phyloP scores from a whole-genome alignment of 805 yeast genomes.

The Zygoascus bituminiphila region DNA sequence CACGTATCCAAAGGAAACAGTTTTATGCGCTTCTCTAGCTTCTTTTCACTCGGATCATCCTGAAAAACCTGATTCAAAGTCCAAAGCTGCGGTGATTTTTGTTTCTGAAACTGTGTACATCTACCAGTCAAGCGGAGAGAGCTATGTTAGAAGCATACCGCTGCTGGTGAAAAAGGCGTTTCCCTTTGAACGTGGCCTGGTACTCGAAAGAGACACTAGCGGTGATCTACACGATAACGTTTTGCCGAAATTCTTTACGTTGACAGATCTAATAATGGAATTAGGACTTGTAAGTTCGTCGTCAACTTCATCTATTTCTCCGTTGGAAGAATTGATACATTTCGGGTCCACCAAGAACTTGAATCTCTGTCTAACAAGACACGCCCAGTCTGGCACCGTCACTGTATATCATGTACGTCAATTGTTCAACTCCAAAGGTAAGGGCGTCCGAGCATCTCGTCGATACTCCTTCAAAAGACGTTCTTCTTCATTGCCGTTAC shows the following conservation, averaged over 20 bases:
- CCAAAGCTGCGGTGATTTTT: slow-evolving; percentile 48
- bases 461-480: slow-evolving; percentile 12
- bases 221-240: slow-evolving; percentile 4
- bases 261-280: slow-evolving; percentile 68
- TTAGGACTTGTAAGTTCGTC: slow-evolving; percentile 65
- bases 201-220: slow-evolving; percentile 44
- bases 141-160: slow-evolving; percentile 59
- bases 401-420: slow-evolving; percentile 50
- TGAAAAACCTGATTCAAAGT: background rate
- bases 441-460: background rate
- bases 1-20: slow-evolving; percentile 38
- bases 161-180: slow-evolving; percentile 54
- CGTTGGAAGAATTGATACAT: slow-evolving; percentile 46
- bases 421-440: slow-evolving; percentile 17
- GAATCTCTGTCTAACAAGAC: slow-evolving; percentile 49
- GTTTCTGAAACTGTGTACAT: slow-evolving; percentile 52
- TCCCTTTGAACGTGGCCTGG: slow-evolving; percentile 58
- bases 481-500: slow-evolving; percentile 11
- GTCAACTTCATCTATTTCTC: slow-evolving; percentile 55
- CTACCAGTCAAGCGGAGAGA: slow-evolving; percentile 52
- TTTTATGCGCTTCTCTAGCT: slow-evolving; percentile 57
- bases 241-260: slow-evolving; percentile 44
- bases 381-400: slow-evolving; percentile 38
- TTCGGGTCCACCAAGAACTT: slow-evolving; percentile 41
- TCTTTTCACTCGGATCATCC: slow-evolving; percentile 29